These are phyloP conservation scores for Persicaria tinctoria DNA, from an alignment of 148 eudicot species.

Conservation along the genomic window DNA sequence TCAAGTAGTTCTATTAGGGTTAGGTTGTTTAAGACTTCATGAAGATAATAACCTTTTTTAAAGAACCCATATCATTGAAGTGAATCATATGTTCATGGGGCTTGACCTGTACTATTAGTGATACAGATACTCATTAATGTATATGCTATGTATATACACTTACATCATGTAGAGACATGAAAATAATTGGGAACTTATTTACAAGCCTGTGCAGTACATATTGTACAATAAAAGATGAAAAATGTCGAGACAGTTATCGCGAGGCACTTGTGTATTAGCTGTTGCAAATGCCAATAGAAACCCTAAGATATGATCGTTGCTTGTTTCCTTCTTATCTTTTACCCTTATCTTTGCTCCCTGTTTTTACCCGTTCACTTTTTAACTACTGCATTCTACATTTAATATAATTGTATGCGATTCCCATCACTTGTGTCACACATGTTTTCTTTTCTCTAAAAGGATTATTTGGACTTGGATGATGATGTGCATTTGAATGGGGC, in stretches of 20 bases:
- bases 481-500: constrained; percentile 35
- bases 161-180: background rate
- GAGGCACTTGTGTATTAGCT: background rate
- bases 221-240: background rate
- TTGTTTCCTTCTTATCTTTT: background rate
- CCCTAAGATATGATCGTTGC: background rate
- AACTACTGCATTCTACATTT: background rate
- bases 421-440: background rate
- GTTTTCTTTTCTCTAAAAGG: constrained; percentile 21
- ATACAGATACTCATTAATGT: background rate
- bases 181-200: background rate
- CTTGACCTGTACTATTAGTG: background rate
- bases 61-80: too few relatives aligned
- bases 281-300: background rate
- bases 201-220: background rate
- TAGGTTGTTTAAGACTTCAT: background rate
- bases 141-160: background rate
- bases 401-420: background rate
- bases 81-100: background rate
- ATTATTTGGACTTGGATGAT: constrained; percentile 51
- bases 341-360: background rate
- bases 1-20: background rate
- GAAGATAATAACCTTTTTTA: background rate
- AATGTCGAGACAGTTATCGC: background rate
- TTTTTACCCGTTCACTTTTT: background rate